Percentiles rank a stretch among this genome's conserved stretches.
phyloP scores from a whole-genome alignment of 768 basidiomycete genomes.

The Boletus reticuloceps region DNA sequence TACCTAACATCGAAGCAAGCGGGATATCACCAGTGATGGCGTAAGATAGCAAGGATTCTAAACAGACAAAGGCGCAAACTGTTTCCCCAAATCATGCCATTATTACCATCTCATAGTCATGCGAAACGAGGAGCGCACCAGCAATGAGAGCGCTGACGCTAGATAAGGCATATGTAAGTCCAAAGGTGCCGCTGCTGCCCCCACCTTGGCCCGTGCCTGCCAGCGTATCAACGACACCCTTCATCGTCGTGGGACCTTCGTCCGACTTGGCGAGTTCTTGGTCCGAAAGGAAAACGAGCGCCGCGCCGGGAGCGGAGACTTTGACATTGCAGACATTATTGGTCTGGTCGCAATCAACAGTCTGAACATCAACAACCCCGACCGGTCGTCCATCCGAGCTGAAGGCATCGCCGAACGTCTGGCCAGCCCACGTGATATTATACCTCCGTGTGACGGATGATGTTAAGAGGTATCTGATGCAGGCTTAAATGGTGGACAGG shows the following conservation, averaged over 20 bases:
- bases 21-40: slow-evolving; percentile 1
- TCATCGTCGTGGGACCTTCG: slow-evolving; percentile 32
- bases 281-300: slow-evolving; percentile 67
- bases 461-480: slow-evolving; percentile 37
- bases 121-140: slow-evolving; percentile 14
- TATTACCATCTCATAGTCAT: background rate
- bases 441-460: slow-evolving; percentile 54
- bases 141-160: slow-evolving; percentile 9
- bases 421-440: slow-evolving; percentile 77
- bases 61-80: slow-evolving; percentile 8
- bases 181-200: background rate
- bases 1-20: background rate
- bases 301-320: slow-evolving; percentile 70
- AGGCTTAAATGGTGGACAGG: background rate
- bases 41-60: slow-evolving; percentile 12
- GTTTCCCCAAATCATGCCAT: background rate
- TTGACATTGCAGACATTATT: slow-evolving; percentile 55
- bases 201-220: slow-evolving; percentile 8
- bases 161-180: slow-evolving; percentile 6
- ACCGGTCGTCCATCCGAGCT: slow-evolving; percentile 65
- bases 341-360: slow-evolving; percentile 55
- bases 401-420: slow-evolving; percentile 63
- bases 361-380: slow-evolving; percentile 53
- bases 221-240: slow-evolving; percentile 26
- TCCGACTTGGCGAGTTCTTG: slow-evolving; percentile 36